Evolutionary conservation across 179 eudicot genomes (phyloP), one percentile per base, ranked within the genome.

Genomic region (Sideroxylon spinosum): DNA sequence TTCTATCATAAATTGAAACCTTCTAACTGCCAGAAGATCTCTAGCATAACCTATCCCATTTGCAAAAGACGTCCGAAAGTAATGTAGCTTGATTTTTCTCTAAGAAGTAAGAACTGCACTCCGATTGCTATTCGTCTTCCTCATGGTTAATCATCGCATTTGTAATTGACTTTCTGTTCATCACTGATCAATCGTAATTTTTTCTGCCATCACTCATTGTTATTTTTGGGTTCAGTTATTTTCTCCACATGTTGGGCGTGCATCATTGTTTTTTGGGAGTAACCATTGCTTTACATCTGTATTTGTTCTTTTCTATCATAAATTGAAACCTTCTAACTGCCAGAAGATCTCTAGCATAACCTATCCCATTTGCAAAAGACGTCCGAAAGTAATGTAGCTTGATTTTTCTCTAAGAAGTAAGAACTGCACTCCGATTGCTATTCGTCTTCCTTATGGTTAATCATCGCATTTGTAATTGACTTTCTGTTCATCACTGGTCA

Each of bases 31-130:
- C 23, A 28, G 74, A 71, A 10, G 60, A 19, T 53, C 75, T 71
- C 44, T 52, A 55, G 13, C 49, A 23, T 44, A 9, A 52, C 60
- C 61, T 71, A 6, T 71, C 59, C 22, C 68, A 37, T 22, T 71
- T 25, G 59, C 59, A 49, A 5, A n/a, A 23, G 60, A 55, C 29
- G 57, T 70, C 20, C 20, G 29, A 20, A 12, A 69, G 73, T 16
- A 64, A 50, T 71, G 10, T 71, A 23, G 75, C 60, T 23, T 23
- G 60, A 28, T 55, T 71, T 71, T 71, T 20, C 75, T 50, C 20
- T 6, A 25, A 13, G n/a, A 1, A 52, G 6, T 13, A 25, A 13
- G n/a, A 1, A 52, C 7, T 50, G 23, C 28, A 22, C 44, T 26
- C n/a, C 75, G 25, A 16, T 23, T 71, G 59, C 60, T 52, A 49